Evolutionary conservation across 2,329 filamentous ascomycete genomes (phyloP).

Genomic region (Trichoderma polysporum): DNA sequence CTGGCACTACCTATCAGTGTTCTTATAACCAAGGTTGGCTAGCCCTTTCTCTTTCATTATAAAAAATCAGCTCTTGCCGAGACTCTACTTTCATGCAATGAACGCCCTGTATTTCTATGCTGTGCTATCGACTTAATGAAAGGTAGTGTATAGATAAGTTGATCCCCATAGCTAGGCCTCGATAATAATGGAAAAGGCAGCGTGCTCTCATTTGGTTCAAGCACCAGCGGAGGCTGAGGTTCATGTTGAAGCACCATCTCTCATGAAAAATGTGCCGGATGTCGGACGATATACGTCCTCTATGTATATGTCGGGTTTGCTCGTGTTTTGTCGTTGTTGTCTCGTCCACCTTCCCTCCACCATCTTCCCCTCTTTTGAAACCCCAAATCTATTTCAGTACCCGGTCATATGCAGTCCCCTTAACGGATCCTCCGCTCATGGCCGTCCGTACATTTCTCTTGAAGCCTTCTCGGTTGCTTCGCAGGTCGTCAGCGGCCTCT

Average conservation of each 20-base stretch:
- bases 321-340: not conserved
- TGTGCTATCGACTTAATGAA: slow-evolving; percentile 16
- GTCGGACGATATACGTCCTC: slow-evolving; percentile 7
- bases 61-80: not conserved
- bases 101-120: slow-evolving; percentile 20
- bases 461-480: slow-evolving; percentile 81
- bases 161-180: not conserved
- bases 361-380: not conserved
- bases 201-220: not conserved
- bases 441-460: slow-evolving; percentile 83
- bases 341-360: not conserved
- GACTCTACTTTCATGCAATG: not conserved
- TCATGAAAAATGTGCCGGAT: not conserved
- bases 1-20: not conserved
- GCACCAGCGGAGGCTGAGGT: not conserved
- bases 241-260: not conserved
- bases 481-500: slow-evolving; percentile 90
- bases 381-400: slow-evolving; percentile 62
- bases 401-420: slow-evolving; percentile 71
- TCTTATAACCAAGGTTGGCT: not conserved
- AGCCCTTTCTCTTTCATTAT: not conserved
- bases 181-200: not conserved
- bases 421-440: slow-evolving; percentile 78
- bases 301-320: slow-evolving; percentile 7
- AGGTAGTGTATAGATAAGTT: slow-evolving; percentile 14